These are phyloP conservation scores for Brasilioporus rufonigricans DNA, from an alignment of 768 basidiomycete genomes.

Conservation along the genomic window DNA sequence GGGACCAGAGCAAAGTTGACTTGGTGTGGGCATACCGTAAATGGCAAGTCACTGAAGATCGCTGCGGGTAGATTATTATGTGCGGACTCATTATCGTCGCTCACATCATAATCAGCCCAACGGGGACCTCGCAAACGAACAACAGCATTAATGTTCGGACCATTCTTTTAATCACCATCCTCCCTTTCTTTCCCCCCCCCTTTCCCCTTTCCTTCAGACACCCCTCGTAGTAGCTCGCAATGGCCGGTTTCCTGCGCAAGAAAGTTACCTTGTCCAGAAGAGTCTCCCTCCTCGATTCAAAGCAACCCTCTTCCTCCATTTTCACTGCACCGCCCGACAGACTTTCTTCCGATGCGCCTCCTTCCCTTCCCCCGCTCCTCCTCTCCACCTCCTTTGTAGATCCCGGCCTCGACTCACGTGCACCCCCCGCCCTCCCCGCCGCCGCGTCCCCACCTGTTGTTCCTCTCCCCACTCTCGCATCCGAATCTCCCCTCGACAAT, in stretches of 20 bases:
- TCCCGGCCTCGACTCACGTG: conserved; percentile 18
- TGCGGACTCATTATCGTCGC: conserved; percentile 1
- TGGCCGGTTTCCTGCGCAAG: conserved; percentile 59
- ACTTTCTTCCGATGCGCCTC: conserved; percentile 19
- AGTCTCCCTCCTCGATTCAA: background rate
- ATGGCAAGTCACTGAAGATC: conserved; percentile 21
- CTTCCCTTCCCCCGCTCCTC: conserved; percentile 41
- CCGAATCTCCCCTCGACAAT: conserved; percentile 1
- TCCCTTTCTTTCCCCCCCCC: too few relatives aligned
- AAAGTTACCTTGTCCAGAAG: conserved; percentile 33
- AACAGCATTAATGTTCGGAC: conserved; percentile 2
- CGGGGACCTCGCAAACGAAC: background rate
- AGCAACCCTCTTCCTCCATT: background rate
- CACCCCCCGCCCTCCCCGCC: conserved; percentile 1
- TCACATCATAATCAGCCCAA: background rate
- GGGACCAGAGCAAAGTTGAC: background rate
- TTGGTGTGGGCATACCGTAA: conserved; percentile 11
- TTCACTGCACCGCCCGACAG: background rate
- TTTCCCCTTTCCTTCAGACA: background rate
- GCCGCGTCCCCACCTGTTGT: conserved; percentile 18
- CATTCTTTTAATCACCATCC: conserved; percentile 12
- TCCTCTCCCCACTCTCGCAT: background rate
- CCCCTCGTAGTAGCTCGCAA: conserved; percentile 18
- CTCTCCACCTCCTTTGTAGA: conserved; percentile 35
- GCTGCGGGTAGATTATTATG: conserved; percentile 11